Evolutionary conservation across 148 eudicot species (phyloP).

Genomic region (Bassia scoparia): DNA sequence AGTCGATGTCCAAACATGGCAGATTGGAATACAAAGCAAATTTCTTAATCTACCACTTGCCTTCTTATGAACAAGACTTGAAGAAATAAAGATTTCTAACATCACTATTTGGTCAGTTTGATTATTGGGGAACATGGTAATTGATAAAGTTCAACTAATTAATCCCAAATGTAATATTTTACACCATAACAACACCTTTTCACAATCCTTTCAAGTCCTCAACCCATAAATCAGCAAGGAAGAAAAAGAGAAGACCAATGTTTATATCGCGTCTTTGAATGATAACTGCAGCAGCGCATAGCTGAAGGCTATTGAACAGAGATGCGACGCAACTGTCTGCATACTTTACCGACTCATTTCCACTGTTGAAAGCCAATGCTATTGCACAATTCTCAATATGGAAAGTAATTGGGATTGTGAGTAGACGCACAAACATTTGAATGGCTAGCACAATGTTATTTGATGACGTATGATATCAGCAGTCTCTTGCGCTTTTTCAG

Average conservation of each 20-base stretch:
- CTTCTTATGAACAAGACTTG: background rate
- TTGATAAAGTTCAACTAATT: background rate
- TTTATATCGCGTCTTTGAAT: background rate
- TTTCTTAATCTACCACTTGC: background rate
- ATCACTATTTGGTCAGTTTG: background rate
- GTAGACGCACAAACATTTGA: background rate
- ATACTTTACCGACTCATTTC: background rate
- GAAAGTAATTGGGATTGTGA: background rate
- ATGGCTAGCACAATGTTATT: background rate
- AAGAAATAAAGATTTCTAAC: background rate
- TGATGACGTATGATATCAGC: background rate
- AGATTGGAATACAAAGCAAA: background rate
- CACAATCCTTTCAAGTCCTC: constrained; percentile 13
- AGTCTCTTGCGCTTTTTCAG: background rate
- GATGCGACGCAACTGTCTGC: constrained; percentile 6
- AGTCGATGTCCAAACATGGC: background rate
- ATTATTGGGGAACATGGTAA: constrained; percentile 1
- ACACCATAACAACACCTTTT: constrained; percentile 26
- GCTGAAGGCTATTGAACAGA: background rate
- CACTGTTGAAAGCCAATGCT: background rate
- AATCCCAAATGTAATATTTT: background rate
- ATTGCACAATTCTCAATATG: background rate
- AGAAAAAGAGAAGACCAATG: constrained; percentile 4
- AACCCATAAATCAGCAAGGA: background rate
- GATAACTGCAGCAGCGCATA: background rate